Conservation (phyloP, 805 yeast genomes). For the Yamadazyma nakazawae region DNA sequence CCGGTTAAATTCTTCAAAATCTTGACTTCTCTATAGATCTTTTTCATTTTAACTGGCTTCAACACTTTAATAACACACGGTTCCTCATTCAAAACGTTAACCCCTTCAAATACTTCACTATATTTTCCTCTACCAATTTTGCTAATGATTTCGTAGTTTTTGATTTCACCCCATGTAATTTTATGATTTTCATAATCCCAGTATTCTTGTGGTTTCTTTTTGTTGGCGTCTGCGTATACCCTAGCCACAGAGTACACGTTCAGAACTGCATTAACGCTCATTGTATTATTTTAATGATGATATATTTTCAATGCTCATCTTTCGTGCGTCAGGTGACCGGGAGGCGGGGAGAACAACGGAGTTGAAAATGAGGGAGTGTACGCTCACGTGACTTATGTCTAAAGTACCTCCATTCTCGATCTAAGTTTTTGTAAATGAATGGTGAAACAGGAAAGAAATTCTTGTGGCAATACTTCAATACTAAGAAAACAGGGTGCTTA, state of each 20-base stretch:
- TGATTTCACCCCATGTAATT: constrained; percentile 80
- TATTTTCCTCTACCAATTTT: constrained; percentile 92
- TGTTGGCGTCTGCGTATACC: constrained; percentile 80
- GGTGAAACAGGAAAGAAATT: too few relatives aligned
- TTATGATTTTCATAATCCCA: constrained; percentile 79
- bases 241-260: constrained; percentile 57
- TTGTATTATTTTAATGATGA: neutral
- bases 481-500: neutral
- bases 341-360: neutral
- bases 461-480: neutral
- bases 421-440: too few relatives aligned
- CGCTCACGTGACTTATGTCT: neutral
- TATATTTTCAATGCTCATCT: neutral
- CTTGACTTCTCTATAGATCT: constrained; percentile 86
- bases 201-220: constrained; percentile 70
- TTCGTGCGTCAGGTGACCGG: constrained; percentile 2
- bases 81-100: constrained; percentile 57
- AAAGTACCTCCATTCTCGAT: too few relatives aligned
- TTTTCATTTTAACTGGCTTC: constrained; percentile 90
- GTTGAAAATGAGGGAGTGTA: too few relatives aligned
- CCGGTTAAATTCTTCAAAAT: constrained; percentile 80
- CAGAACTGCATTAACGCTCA: constrained; percentile 9
- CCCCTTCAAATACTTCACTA: constrained; percentile 89
- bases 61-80: constrained; percentile 85
- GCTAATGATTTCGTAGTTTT: constrained; percentile 78